Percentiles rank a stretch among this genome's conserved stretches.
Evolutionary conservation across 2,329 filamentous ascomycete genomes (phyloP).

Genomic region (Aspergillus aculeatinus): DNA sequence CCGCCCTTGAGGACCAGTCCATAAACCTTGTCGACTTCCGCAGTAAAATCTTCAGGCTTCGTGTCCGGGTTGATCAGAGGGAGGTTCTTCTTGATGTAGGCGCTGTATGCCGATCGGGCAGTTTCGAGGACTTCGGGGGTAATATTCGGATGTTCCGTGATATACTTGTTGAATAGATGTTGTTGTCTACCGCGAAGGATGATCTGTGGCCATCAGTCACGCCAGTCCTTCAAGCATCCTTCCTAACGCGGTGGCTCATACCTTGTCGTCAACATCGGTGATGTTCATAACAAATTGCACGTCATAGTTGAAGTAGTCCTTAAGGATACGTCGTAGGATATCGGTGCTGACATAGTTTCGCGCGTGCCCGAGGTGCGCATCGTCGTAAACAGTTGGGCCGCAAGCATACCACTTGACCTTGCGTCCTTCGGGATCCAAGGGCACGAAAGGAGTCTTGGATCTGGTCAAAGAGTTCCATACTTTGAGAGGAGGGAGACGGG

Average conservation of each 20-base stretch:
- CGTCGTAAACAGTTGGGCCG: conserved; percentile 82
- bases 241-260: conserved; percentile 28
- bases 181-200: conserved; percentile 70
- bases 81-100: conserved; percentile 68
- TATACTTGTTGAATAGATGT: conserved; percentile 71
- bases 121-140: conserved; percentile 50
- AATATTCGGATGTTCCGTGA: conserved; percentile 49
- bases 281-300: conserved; percentile 92
- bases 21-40: conserved; percentile 53
- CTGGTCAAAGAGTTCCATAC: conserved; percentile 80
- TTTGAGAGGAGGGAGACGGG: conserved; percentile 58
- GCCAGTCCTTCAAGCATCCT: conserved; percentile 1
- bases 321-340: conserved; percentile 78
- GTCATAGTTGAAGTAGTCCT: conserved; percentile 78
- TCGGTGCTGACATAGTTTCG: conserved; percentile 90
- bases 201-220: conserved; percentile 47
- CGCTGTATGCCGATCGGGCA: conserved; percentile 52
- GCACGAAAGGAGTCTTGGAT: conserved; percentile 70
- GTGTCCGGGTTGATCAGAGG: conserved; percentile 49
- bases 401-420: conserved; percentile 86
- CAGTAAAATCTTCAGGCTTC: conserved; percentile 48
- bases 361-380: conserved; percentile 78
- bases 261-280: conserved; percentile 78
- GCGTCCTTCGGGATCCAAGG: conserved; percentile 64
- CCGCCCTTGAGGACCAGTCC: conserved; percentile 56